Evolutionary conservation across 164 flowering plant species (phyloP).

Genomic region (Tetracentron sinense): DNA sequence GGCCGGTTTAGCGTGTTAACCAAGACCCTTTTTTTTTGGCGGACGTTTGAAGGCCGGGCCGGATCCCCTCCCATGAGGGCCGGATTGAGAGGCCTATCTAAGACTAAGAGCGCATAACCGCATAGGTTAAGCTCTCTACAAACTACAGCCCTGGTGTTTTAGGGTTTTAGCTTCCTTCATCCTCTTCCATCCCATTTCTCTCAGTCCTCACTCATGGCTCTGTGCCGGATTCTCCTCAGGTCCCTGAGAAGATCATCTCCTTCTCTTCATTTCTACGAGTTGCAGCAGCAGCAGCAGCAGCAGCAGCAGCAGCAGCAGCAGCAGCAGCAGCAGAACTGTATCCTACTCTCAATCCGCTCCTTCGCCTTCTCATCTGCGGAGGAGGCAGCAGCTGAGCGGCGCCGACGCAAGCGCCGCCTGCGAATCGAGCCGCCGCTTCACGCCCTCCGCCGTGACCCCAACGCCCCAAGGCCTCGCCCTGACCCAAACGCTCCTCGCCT

Average conservation of each 20-base stretch:
- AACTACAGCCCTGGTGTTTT: no score
- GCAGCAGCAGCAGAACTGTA: constrained; percentile 2
- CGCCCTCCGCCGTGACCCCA: constrained; percentile 59
- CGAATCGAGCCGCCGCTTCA: constrained; percentile 78
- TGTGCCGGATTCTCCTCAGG: constrained; percentile 22
- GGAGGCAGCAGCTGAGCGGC: constrained; percentile 83
- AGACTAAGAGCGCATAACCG: no score
- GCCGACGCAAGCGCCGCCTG: constrained; percentile 71
- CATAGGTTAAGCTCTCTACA: no score
- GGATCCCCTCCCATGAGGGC: no score
- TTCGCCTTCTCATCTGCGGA: constrained; percentile 77
- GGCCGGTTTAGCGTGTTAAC: no score
- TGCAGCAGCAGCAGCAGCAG: constrained; percentile 14
- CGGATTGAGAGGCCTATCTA: no score
- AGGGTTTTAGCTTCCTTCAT: no score
- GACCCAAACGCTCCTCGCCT: constrained; percentile 66
- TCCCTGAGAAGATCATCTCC: constrained; percentile 10
- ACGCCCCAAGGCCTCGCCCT: constrained; percentile 35
- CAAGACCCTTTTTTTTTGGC: no score
- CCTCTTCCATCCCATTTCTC: background rate
- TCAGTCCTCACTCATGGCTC: constrained; percentile 17
- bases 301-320: constrained; percentile 14
- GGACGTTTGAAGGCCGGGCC: no score
- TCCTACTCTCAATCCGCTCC: constrained; percentile 23
- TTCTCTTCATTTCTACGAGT: constrained; percentile 12